Conservation (phyloP, 2,329 filamentous ascomycete genomes). For the Talaromyces islandicus region DNA sequence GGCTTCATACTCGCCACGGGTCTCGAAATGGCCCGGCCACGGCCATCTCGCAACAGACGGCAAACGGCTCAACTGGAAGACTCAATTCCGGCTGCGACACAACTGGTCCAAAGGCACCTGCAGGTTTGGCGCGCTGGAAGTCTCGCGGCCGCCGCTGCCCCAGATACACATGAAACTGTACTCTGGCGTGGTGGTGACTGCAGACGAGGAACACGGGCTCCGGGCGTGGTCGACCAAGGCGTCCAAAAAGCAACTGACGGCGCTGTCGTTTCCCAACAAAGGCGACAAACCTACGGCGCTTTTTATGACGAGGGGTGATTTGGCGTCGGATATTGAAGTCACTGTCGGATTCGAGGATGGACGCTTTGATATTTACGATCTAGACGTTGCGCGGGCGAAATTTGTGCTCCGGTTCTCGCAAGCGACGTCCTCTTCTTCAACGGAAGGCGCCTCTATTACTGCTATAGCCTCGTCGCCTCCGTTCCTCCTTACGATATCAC, state of each 20-base stretch:
- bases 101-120: slow-evolving; percentile 87
- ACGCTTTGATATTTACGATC: slow-evolving; percentile 62
- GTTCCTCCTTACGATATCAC: slow-evolving; percentile 73
- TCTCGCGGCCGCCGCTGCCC: slow-evolving; percentile 51
- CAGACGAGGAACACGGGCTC: slow-evolving; percentile 62
- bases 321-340: slow-evolving; percentile 49
- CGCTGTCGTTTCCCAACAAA: slow-evolving; percentile 40
- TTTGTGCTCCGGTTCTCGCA: slow-evolving; percentile 55
- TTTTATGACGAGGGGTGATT: slow-evolving; percentile 16
- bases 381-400: slow-evolving; percentile 42
- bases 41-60: slow-evolving; percentile 46
- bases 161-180: slow-evolving; percentile 69
- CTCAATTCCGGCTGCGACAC: slow-evolving; percentile 77
- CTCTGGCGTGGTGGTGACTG: slow-evolving; percentile 72
- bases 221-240: slow-evolving; percentile 69
- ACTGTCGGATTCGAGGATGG: slow-evolving; percentile 67
- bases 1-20: slow-evolving; percentile 48
- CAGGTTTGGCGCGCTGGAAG: slow-evolving; percentile 69
- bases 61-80: slow-evolving; percentile 67
- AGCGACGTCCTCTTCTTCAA: slow-evolving; percentile 49
- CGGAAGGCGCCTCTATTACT: slow-evolving; percentile 51
- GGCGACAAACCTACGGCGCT: slow-evolving; percentile 58
- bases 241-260: slow-evolving; percentile 55
- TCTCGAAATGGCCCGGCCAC: slow-evolving; percentile 59
- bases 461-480: slow-evolving; percentile 68